phyloP scores from a whole-genome alignment of 768 basidiomycete genomes.

The Cystofilobasidium ferigula region DNA sequence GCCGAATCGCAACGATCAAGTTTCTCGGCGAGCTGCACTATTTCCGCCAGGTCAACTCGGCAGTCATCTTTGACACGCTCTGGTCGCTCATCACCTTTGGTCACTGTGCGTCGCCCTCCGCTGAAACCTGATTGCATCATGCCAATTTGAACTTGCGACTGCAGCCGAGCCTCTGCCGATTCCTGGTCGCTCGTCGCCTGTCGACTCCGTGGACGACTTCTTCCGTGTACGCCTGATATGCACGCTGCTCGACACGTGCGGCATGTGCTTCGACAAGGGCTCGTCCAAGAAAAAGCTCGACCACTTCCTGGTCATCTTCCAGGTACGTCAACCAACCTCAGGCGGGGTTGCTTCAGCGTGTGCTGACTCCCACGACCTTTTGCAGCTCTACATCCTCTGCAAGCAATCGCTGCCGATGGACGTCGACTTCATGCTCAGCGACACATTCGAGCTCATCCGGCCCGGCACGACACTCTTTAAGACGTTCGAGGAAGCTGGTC shows the following conservation, averaged over 20 bases:
- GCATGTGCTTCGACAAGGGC: conserved; percentile 94
- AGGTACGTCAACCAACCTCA: conserved; percentile 47
- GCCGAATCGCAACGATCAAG: conserved; percentile 79
- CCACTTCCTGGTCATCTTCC: conserved; percentile 83
- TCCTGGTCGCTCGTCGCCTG: conserved; percentile 57
- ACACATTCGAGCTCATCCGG: conserved; percentile 88
- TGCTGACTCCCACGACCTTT: neutral
- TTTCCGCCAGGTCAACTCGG: conserved; percentile 77
- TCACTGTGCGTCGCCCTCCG: conserved; percentile 56
- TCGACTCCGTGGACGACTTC: conserved; percentile 92
- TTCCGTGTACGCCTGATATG: conserved; percentile 88
- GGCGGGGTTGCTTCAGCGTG: conserved; percentile 34
- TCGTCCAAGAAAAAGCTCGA: conserved; percentile 86
- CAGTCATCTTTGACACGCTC: conserved; percentile 80
- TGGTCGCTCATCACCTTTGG: conserved; percentile 95
- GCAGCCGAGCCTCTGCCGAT: conserved; percentile 79
- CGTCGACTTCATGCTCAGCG: conserved; percentile 89
- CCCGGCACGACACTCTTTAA: conserved; percentile 64
- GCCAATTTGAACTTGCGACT: conserved; percentile 18
- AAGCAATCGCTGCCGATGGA: conserved; percentile 82
- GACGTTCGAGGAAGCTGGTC: conserved; percentile 71
- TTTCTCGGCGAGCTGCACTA: conserved; percentile 86
- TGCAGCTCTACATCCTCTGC: conserved; percentile 68
- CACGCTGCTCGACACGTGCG: conserved; percentile 84
- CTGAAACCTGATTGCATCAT: conserved; percentile 13